phyloP scores from a whole-genome alignment of 495 filamentous ascomycete genomes.

The Penicillium salamii region DNA sequence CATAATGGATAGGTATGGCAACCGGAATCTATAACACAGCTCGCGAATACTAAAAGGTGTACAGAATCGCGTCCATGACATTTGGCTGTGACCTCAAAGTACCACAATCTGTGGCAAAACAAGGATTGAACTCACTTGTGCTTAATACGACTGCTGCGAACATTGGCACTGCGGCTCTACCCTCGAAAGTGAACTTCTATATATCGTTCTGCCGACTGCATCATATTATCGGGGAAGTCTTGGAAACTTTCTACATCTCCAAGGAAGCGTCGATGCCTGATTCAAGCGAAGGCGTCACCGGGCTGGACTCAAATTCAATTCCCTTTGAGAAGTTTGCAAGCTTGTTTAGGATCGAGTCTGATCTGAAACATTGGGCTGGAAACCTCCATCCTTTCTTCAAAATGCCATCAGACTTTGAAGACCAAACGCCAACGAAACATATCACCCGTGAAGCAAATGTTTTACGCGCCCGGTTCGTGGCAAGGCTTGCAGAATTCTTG shows the following conservation, averaged over 20 bases:
- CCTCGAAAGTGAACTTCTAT: slow-evolving; percentile 12
- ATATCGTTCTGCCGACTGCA: slow-evolving; percentile 13
- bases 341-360: slow-evolving; percentile 9
- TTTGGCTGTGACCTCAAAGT: slow-evolving; percentile 13
- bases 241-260: slow-evolving; percentile 11
- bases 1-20: slow-evolving; percentile 19
- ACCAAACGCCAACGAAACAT: slow-evolving; percentile 12
- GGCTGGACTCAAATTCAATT: neutral
- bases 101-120: slow-evolving; percentile 11
- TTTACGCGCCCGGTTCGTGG: slow-evolving; percentile 9
- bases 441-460: slow-evolving; percentile 13
- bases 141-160: neutral
- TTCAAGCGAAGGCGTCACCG: neutral
- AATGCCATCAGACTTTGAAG: slow-evolving; percentile 8
- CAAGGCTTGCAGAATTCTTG: neutral
- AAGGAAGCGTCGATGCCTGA: neutral
- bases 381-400: slow-evolving; percentile 10
- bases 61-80: slow-evolving; percentile 11
- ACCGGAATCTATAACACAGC: neutral
- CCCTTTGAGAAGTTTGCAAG: slow-evolving; percentile 9
- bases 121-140: slow-evolving; percentile 6
- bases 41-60: neutral
- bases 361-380: slow-evolving; percentile 5
- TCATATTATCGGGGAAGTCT: slow-evolving; percentile 13
- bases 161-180: neutral